phyloP scores from a whole-genome alignment of 306 rosid species.

The Dalbergia oliveri region DNA sequence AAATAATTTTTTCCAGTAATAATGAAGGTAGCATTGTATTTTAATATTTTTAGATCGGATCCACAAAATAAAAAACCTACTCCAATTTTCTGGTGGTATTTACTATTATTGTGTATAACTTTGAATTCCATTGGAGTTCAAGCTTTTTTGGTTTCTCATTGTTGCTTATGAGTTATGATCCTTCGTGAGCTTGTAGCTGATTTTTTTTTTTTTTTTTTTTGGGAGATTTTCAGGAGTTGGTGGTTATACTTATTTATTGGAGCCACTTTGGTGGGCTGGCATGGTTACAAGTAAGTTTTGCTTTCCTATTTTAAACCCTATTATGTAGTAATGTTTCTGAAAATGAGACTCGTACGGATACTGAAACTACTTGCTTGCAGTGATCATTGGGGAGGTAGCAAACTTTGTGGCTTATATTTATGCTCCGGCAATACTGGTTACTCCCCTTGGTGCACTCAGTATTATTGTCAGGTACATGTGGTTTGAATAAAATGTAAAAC shows the following conservation, averaged over 20 bases:
- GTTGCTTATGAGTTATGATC: constrained; percentile 3
- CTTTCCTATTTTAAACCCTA: neutral
- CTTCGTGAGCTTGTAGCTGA: constrained; percentile 11
- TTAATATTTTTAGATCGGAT: constrained; percentile 37
- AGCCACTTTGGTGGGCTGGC: constrained; percentile 99
- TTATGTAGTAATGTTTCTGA: constrained; percentile 18
- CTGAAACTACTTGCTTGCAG: constrained; percentile 53
- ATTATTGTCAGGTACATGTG: constrained; percentile 83
- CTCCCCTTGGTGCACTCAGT: constrained; percentile 97
- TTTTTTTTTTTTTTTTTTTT: neutral
- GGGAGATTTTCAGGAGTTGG: constrained; percentile 70
- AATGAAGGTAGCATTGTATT: neutral
- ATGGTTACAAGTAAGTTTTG: constrained; percentile 86
- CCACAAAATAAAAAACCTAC: neutral
- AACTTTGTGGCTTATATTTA: constrained; percentile 93
- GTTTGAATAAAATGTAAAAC: constrained; percentile 10
- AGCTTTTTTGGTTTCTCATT: neutral
- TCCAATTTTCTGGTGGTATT: neutral
- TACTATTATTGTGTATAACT: neutral
- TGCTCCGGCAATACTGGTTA: constrained; percentile 95
- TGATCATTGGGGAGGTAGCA: constrained; percentile 93
- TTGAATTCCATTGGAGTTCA: neutral
- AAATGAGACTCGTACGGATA: constrained; percentile 31
- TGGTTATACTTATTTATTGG: constrained; percentile 84
- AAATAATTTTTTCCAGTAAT: no score